A percentile compares a stretch with the other conserved stretches of the same genome.
Evolutionary conservation across 768 basidiomycete species (phyloP).

Genomic region (Sistotremastrum niveocremeum): DNA sequence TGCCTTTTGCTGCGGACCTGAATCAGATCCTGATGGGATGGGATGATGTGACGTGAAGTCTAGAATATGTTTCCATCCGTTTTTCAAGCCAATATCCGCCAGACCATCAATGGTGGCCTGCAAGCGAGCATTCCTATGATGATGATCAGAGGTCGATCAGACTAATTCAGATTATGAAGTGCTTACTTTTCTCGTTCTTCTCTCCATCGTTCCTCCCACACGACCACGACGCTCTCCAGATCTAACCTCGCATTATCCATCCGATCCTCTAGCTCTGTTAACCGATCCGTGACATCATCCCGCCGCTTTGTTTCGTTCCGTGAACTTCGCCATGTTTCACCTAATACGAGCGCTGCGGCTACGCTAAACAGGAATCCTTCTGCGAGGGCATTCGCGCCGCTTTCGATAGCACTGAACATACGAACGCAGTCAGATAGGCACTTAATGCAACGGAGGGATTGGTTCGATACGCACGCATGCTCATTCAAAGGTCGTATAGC

Average conservation of each 20-base stretch:
- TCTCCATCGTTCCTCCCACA: constrained; percentile 30
- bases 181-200: constrained; percentile 34
- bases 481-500: constrained; percentile 68
- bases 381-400: constrained; percentile 71
- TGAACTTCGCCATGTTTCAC: constrained; percentile 65
- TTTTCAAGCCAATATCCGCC: no score
- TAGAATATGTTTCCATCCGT: no score
- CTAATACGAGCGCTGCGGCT: constrained; percentile 58
- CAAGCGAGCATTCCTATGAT: no score
- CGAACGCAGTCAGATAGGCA: neutral
- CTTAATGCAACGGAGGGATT: neutral
- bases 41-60: no score
- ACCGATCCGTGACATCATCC: constrained; percentile 55
- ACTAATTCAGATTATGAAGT: no score
- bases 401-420: constrained; percentile 58
- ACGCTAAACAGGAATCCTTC: constrained; percentile 78
- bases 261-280: constrained; percentile 40
- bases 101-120: no score
- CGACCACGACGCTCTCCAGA: constrained; percentile 25
- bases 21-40: no score
- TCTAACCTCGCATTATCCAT: constrained; percentile 33
- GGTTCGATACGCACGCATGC: constrained; percentile 34
- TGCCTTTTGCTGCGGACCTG: no score
- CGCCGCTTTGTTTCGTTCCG: constrained; percentile 57
- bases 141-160: no score